Percentiles rank a stretch among this genome's conserved stretches.
phyloP scores from a whole-genome alignment of 2,329 filamentous ascomycete genomes.

The Rhytidhysteron rufulum region DNA sequence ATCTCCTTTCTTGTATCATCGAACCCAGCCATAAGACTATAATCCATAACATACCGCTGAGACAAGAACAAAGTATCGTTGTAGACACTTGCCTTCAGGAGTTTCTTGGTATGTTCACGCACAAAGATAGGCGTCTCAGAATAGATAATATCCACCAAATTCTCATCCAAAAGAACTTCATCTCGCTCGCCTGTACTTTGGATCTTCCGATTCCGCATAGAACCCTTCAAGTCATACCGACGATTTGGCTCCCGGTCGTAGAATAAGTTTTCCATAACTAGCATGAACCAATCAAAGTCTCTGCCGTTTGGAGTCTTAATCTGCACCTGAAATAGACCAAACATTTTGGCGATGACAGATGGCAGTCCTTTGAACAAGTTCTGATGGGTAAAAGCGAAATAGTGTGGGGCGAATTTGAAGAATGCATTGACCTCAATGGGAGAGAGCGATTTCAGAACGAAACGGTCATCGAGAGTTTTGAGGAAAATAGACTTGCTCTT shows the following conservation, averaged over 20 bases:
- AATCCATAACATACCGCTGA: slow-evolving; percentile 98
- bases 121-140: slow-evolving; percentile 87
- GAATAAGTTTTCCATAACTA: slow-evolving; percentile 97
- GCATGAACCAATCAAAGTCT: slow-evolving; percentile 89
- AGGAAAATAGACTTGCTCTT: slow-evolving; percentile 97
- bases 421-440: slow-evolving; percentile 92
- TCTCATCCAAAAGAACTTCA: slow-evolving; percentile 94
- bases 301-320: slow-evolving; percentile 96
- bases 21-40: slow-evolving; percentile 96
- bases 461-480: slow-evolving; percentile 90
- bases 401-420: slow-evolving; percentile 90
- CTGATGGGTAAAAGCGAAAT: slow-evolving; percentile 96
- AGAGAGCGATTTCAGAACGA: slow-evolving; percentile 88
- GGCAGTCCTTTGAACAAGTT: slow-evolving; percentile 89
- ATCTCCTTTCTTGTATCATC: slow-evolving; percentile 87
- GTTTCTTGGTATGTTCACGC: slow-evolving; percentile 91
- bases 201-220: slow-evolving; percentile 97
- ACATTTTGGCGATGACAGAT: slow-evolving; percentile 97
- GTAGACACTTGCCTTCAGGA: slow-evolving; percentile 87
- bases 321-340: slow-evolving; percentile 94
- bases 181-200: slow-evolving; percentile 93
- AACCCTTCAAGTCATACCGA: slow-evolving; percentile 85
- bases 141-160: slow-evolving; percentile 99
- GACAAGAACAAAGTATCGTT: slow-evolving; percentile 96
- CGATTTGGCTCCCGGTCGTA: slow-evolving; percentile 89